Percentiles rank a stretch among this genome's conserved stretches.
Conservation (phyloP, 108 stramenopile genomes). For the Skeletonema grethae region DNA sequence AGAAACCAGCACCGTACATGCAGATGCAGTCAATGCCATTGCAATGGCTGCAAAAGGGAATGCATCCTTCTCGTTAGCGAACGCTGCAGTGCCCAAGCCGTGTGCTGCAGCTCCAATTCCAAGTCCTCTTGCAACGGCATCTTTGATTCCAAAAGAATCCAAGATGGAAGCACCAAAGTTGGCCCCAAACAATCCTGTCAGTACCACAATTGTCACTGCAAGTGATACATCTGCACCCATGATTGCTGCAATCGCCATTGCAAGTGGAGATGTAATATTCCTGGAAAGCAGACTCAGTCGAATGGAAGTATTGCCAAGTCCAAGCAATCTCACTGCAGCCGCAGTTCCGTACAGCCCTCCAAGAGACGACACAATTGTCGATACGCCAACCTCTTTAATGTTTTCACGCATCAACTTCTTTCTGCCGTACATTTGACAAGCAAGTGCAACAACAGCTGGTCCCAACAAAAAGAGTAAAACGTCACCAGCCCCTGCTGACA, state of each 20-base stretch:
- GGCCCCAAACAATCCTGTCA: constrained; percentile 92
- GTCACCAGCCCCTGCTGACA: constrained; percentile 72
- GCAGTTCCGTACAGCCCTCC: constrained; percentile 81
- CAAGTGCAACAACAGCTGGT: constrained; percentile 78
- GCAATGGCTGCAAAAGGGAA: constrained; percentile 92
- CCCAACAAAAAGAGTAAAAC: constrained; percentile 71
- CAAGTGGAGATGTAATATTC: constrained; percentile 88
- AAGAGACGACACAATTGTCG: constrained; percentile 63
- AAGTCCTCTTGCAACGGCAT: constrained; percentile 86
- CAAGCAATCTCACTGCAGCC: constrained; percentile 49
- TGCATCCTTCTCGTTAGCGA: constrained; percentile 89
- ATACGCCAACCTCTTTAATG: constrained; percentile 61
- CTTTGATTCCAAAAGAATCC: constrained; percentile 75
- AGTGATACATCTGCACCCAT: constrained; percentile 81
- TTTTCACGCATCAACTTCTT: constrained; percentile 76
- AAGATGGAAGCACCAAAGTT: constrained; percentile 85
- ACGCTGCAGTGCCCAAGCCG: constrained; percentile 89
- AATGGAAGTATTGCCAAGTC: constrained; percentile 51
- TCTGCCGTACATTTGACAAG: constrained; percentile 76
- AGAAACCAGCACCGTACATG: constrained; percentile 72
- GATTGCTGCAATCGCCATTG: constrained; percentile 87
- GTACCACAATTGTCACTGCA: constrained; percentile 86
- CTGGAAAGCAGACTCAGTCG: constrained; percentile 73
- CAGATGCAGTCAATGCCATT: constrained; percentile 86
- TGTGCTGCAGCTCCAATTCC: constrained; percentile 93